Conservation (phyloP, 495 filamentous ascomycete species). For the Pyrenopolyporus hunteri region DNA sequence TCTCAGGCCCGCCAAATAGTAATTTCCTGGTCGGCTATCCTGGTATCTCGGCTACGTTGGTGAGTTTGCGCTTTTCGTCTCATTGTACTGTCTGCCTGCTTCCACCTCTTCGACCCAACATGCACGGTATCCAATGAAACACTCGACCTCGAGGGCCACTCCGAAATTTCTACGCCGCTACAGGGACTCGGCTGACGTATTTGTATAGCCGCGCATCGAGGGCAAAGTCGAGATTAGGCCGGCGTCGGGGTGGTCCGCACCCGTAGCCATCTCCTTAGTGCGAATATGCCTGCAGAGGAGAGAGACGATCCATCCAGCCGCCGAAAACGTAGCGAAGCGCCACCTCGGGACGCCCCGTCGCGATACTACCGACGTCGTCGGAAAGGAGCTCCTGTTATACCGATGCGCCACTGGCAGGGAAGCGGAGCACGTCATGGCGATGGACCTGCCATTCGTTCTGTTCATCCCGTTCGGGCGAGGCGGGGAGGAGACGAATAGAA, state of each 20-base stretch:
- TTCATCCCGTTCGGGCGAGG: conserved; percentile 95
- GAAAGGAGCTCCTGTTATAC: conserved; percentile 92
- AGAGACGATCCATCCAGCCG: conserved; percentile 95
- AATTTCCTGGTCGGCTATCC: conserved; percentile 97
- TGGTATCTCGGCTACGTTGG: conserved; percentile 96
- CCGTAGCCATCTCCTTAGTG: conserved; percentile 90
- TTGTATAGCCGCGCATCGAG: conserved; percentile 83
- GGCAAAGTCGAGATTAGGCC: conserved; percentile 98
- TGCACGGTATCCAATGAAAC: neutral
- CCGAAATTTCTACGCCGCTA: neutral
- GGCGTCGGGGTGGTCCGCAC: conserved; percentile 77
- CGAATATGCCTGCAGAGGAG: conserved; percentile 90
- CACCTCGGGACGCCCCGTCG: conserved; percentile 90
- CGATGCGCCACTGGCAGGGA: conserved; percentile 83
- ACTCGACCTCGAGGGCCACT: neutral
- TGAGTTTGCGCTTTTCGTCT: conserved; percentile 53
- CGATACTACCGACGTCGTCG: conserved; percentile 89
- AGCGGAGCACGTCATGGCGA: conserved; percentile 86
- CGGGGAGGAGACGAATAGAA: conserved; percentile 81
- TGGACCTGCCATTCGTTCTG: conserved; percentile 96
- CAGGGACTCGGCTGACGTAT: conserved; percentile 30
- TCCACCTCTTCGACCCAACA: conserved; percentile 9
- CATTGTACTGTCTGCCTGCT: conserved; percentile 2
- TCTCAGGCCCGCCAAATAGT: conserved; percentile 96
- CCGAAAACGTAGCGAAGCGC: conserved; percentile 90